Percentiles rank a stretch among this genome's conserved stretches.
Evolutionary conservation across 495 filamentous ascomycete species (phyloP).

Genomic region (Aspergillus taichungensis): DNA sequence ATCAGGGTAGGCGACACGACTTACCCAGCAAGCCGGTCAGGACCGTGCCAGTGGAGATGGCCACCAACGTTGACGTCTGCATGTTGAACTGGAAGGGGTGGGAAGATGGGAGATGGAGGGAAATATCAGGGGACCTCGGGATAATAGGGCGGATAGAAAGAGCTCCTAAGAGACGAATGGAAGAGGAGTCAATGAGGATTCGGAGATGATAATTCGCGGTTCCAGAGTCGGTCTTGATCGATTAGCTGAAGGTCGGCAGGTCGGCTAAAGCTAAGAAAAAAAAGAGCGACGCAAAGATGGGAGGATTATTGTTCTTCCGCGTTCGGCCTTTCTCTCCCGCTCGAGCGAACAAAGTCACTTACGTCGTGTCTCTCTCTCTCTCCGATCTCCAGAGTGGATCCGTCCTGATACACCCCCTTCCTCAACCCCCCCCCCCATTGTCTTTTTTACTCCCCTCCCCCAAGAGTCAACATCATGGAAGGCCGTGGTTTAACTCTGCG

Average conservation of each 20-base stretch:
- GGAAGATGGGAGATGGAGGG: constrained; percentile 7
- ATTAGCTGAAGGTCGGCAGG: no score
- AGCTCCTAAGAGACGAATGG: no score
- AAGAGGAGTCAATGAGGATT: no score
- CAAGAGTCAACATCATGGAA: constrained; percentile 23
- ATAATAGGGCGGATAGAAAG: no score
- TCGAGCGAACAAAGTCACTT: constrained; percentile 2
- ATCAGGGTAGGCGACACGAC: constrained; percentile 11
- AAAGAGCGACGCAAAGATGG: neutral
- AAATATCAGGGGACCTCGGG: constrained; percentile 1
- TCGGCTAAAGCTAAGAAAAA: no score
- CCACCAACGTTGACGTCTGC: constrained; percentile 63
- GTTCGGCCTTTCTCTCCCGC: constrained; percentile 27
- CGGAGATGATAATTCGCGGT: no score
- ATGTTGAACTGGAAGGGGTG: constrained; percentile 23
- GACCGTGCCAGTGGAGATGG: constrained; percentile 62
- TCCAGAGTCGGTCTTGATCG: no score
- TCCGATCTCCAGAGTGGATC: neutral
- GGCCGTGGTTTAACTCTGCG: constrained; percentile 78
- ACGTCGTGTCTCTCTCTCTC: neutral
- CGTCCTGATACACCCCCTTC: neutral
- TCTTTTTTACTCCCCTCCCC: neutral
- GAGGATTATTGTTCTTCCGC: constrained; percentile 36
- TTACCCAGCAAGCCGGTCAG: constrained; percentile 70
- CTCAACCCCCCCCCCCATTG: constrained; percentile 3